phyloP scores from a whole-genome alignment of 2,329 filamentous ascomycete genomes.

The Pyrenochaeta sp. region DNA sequence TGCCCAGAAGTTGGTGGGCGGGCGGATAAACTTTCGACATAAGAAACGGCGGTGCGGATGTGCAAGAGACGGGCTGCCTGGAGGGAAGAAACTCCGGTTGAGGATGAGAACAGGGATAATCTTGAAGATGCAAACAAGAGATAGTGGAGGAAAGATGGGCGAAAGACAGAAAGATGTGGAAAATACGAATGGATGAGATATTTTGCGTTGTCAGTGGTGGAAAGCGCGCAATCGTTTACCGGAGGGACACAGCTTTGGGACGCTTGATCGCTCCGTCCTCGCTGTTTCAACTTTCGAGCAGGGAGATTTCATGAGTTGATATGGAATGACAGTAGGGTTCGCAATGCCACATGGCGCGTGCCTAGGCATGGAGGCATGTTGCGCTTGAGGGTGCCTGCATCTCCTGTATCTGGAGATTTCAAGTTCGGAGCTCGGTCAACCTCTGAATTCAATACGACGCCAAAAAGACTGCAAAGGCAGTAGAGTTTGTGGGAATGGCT shows the following conservation, averaged over 20 bases:
- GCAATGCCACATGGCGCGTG: background rate
- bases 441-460: too few species aligned
- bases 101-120: background rate
- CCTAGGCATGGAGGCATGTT: background rate
- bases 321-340: too few species aligned
- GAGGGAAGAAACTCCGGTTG: background rate
- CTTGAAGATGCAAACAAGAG: background rate
- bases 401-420: background rate
- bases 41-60: background rate
- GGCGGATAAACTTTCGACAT: background rate
- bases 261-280: background rate
- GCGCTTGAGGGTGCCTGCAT: background rate
- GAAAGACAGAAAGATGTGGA: slow-evolving; percentile 1
- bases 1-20: background rate
- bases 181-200: background rate
- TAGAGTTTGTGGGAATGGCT: too few species aligned
- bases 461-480: too few species aligned
- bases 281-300: too few species aligned
- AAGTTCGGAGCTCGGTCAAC: background rate
- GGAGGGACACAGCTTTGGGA: too few species aligned
- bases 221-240: background rate
- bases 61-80: background rate
- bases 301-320: too few species aligned
- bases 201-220: background rate
- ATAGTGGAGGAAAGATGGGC: background rate